phyloP scores from a whole-genome alignment of 2,329 filamentous ascomycete genomes.

The Tympanopsis confertula region DNA sequence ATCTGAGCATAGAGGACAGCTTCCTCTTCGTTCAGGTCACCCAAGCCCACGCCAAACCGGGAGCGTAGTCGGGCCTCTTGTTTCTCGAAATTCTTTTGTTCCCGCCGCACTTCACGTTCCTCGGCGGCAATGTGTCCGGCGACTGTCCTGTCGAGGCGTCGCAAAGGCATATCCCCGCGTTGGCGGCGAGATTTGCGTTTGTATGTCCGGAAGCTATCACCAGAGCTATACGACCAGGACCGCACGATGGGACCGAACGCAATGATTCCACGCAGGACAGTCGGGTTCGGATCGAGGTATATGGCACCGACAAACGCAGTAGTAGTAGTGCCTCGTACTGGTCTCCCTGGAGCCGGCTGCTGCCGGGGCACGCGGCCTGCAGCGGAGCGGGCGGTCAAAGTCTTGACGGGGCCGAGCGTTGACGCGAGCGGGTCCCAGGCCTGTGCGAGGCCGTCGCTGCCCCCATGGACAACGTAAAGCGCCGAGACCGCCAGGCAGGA shows the following conservation, averaged over 20 bases:
- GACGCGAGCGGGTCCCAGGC: conserved; percentile 91
- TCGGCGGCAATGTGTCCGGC: conserved; percentile 81
- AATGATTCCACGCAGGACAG: conserved; percentile 72
- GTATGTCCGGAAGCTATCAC: conserved; percentile 57
- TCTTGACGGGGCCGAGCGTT: conserved; percentile 64
- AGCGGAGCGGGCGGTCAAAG: conserved; percentile 70
- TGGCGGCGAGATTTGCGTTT: conserved; percentile 70
- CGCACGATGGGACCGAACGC: conserved; percentile 77
- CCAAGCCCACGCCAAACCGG: conserved; percentile 77
- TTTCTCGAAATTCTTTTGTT: conserved; percentile 53
- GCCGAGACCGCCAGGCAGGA: conserved; percentile 77
- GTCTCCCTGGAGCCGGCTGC: conserved; percentile 36
- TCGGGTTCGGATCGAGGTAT: conserved; percentile 76
- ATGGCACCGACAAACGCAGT: conserved; percentile 76
- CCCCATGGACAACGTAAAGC: conserved; percentile 85
- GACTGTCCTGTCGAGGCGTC: conserved; percentile 54
- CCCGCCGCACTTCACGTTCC: conserved; percentile 64
- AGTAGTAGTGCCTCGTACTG: conserved; percentile 59
- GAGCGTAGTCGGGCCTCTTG: conserved; percentile 61
- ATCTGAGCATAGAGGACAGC: conserved; percentile 53
- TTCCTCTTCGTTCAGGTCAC: conserved; percentile 57
- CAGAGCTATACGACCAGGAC: conserved; percentile 89
- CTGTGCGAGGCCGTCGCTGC: conserved; percentile 87
- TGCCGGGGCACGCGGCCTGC: conserved; percentile 72
- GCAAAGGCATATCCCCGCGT: conserved; percentile 35